These are phyloP conservation scores for Pezicula rhizophila DNA, from an alignment of 2,329 filamentous ascomycete genomes.

Conservation along the genomic window DNA sequence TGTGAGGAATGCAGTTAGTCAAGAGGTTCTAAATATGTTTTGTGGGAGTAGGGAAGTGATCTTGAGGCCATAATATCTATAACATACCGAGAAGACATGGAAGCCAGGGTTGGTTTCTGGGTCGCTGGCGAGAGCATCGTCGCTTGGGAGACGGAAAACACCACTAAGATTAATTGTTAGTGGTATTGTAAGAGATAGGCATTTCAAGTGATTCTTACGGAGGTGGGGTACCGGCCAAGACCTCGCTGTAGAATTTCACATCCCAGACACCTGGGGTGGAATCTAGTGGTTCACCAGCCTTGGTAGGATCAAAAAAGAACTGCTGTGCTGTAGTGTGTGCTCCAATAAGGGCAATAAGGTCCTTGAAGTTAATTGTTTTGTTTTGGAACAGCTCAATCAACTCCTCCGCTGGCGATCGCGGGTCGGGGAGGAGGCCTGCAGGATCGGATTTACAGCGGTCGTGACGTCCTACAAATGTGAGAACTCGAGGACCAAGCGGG, in stretches of 20 bases:
- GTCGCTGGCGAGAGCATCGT: slow-evolving; percentile 33
- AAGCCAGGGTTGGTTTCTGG: slow-evolving; percentile 12
- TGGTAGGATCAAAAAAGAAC: slow-evolving; percentile 34
- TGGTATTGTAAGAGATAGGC: background rate
- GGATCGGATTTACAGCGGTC: slow-evolving; percentile 35
- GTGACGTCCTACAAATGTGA: slow-evolving; percentile 44
- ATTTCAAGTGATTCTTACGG: slow-evolving; percentile 7
- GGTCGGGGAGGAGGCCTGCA: slow-evolving; percentile 36
- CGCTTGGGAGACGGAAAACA: slow-evolving; percentile 37
- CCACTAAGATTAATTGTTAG: slow-evolving; percentile 7
- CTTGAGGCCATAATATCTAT: slow-evolving; percentile 27
- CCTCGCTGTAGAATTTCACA: slow-evolving; percentile 42
- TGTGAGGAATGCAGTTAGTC: background rate
- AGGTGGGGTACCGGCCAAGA: slow-evolving; percentile 26
- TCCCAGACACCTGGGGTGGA: slow-evolving; percentile 48
- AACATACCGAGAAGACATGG: slow-evolving; percentile 8
- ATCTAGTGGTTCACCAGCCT: slow-evolving; percentile 42
- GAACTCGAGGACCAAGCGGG: slow-evolving; percentile 45
- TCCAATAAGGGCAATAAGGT: slow-evolving; percentile 47
- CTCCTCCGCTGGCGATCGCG: slow-evolving; percentile 37
- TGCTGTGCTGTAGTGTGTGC: slow-evolving; percentile 48
- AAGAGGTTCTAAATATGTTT: too few species aligned
- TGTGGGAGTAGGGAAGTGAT: slow-evolving; percentile 20
- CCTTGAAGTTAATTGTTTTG: slow-evolving; percentile 46
- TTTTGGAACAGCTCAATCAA: slow-evolving; percentile 43